Percentiles rank a stretch among this genome's conserved stretches.
phyloP scores from a whole-genome alignment of 2,329 filamentous ascomycete species.

The Cladophialophora immunda region DNA sequence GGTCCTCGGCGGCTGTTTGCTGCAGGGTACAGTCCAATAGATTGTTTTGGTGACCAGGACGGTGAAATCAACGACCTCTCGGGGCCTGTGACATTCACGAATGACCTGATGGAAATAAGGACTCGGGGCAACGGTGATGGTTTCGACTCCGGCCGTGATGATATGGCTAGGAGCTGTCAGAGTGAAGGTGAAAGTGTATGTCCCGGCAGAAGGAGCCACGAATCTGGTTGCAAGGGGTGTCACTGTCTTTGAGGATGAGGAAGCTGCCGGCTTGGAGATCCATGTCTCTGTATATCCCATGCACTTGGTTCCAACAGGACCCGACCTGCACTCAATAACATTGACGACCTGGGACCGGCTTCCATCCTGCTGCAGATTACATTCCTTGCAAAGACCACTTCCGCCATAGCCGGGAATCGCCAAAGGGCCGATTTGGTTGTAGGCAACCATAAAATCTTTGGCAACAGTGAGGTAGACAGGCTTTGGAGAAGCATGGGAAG shows the following conservation, averaged over 20 bases:
- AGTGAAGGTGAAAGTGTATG: conserved; percentile 37
- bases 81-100: conserved; percentile 26
- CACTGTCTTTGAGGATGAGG: conserved; percentile 21
- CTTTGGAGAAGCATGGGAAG: conserved; percentile 15
- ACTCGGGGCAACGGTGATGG: conserved; percentile 35
- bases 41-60: conserved; percentile 36
- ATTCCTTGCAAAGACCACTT: conserved; percentile 36
- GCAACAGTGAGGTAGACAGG: conserved; percentile 31
- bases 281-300: conserved; percentile 34
- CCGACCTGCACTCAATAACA: conserved; percentile 34
- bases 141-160: conserved; percentile 18
- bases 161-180: conserved; percentile 25
- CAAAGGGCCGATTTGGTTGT: conserved; percentile 37
- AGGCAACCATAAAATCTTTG: conserved; percentile 36
- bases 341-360: conserved; percentile 34
- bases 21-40: conserved; percentile 30
- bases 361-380: conserved; percentile 31
- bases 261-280: conserved; percentile 32
- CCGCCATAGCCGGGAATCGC: conserved; percentile 38
- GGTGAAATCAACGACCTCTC: conserved; percentile 36
- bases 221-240: conserved; percentile 25
- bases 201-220: conserved; percentile 30
- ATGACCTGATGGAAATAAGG: conserved; percentile 34
- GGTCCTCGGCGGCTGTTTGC: conserved; percentile 24
- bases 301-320: conserved; percentile 26